phyloP scores from a whole-genome alignment of 257 asterid genomes.

The Perilla frutescens region DNA sequence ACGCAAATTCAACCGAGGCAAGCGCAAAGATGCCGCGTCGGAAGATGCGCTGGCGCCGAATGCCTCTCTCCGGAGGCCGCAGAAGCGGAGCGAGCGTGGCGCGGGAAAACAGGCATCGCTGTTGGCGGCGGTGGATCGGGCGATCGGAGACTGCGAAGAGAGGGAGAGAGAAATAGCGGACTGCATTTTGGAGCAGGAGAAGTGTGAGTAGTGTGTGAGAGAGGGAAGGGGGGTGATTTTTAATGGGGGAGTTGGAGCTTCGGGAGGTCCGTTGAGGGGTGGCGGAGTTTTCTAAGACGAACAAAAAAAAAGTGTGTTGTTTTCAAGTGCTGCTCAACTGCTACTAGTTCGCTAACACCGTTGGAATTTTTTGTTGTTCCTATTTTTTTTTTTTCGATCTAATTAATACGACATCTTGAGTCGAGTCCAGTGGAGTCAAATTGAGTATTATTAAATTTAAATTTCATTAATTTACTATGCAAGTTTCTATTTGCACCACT shows the following conservation, averaged over 20 bases:
- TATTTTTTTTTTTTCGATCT: too few species aligned
- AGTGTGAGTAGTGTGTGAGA: slow-evolving; percentile 28
- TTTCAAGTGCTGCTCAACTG: slow-evolving; percentile 22
- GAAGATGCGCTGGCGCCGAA: slow-evolving; percentile 43
- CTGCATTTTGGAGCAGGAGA: slow-evolving; percentile 53
- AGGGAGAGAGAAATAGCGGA: slow-evolving; percentile 66
- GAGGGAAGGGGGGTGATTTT: slow-evolving; percentile 19
- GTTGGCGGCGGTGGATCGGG: slow-evolving; percentile 53
- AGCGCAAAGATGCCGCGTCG: slow-evolving; percentile 42
- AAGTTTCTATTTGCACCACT: too few species aligned
- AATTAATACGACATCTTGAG: too few species aligned
- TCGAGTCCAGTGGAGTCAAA: too few species aligned
- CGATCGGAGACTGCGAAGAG: slow-evolving; percentile 54
- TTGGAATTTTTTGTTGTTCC: background rate
- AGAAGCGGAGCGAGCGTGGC: slow-evolving; percentile 79
- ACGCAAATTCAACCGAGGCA: slow-evolving; percentile 42
- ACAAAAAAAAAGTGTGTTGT: slow-evolving; percentile 13
- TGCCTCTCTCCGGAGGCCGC: slow-evolving; percentile 83
- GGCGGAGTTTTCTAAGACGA: slow-evolving; percentile 75
- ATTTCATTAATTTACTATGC: too few species aligned
- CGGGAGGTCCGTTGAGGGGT: slow-evolving; percentile 64
- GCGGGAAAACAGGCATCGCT: slow-evolving; percentile 35
- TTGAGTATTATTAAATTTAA: too few species aligned
- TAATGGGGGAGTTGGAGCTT: slow-evolving; percentile 44
- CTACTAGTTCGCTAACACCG: background rate